These are phyloP conservation scores for Trichoderma asperelloides DNA, from an alignment of 495 filamentous ascomycete genomes.

Conservation along the genomic window DNA sequence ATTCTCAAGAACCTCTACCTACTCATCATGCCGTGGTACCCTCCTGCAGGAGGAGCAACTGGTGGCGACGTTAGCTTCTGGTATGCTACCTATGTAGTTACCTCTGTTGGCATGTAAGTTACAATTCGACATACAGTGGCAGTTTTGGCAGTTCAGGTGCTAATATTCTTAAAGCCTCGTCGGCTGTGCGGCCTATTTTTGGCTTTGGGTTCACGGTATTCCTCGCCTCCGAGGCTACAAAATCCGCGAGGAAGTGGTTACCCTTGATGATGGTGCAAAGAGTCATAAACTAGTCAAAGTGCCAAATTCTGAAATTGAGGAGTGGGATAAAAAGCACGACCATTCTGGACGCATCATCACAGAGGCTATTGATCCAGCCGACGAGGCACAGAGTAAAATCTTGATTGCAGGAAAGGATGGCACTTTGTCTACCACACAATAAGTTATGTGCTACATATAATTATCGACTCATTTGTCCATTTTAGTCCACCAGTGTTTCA, in stretches of 20 bases:
- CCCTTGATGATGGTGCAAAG: constrained; percentile 36
- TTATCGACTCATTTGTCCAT: background rate
- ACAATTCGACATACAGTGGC: background rate
- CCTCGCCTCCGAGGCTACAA: constrained; percentile 42
- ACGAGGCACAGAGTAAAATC: background rate
- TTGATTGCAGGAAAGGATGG: background rate
- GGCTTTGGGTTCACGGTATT: constrained; percentile 44
- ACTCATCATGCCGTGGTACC: constrained; percentile 58
- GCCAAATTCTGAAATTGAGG: constrained; percentile 34
- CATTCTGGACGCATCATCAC: constrained; percentile 28
- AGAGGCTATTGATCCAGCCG: background rate
- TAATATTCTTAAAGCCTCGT: constrained; percentile 27
- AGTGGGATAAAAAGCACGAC: constrained; percentile 52
- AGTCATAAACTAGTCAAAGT: constrained; percentile 49
- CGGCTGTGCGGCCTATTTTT: constrained; percentile 47
- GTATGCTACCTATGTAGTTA: constrained; percentile 55
- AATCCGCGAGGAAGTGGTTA: constrained; percentile 44
- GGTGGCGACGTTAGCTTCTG: constrained; percentile 58
- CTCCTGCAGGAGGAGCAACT: constrained; percentile 44
- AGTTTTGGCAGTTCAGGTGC: background rate
- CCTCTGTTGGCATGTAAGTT: constrained; percentile 48
- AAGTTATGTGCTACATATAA: background rate
- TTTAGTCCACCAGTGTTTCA: background rate
- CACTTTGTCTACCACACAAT: background rate
- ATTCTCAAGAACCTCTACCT: constrained; percentile 48